Evolutionary conservation across 495 filamentous ascomycete species (phyloP).

Genomic region (Lindgomyces ingoldianus): DNA sequence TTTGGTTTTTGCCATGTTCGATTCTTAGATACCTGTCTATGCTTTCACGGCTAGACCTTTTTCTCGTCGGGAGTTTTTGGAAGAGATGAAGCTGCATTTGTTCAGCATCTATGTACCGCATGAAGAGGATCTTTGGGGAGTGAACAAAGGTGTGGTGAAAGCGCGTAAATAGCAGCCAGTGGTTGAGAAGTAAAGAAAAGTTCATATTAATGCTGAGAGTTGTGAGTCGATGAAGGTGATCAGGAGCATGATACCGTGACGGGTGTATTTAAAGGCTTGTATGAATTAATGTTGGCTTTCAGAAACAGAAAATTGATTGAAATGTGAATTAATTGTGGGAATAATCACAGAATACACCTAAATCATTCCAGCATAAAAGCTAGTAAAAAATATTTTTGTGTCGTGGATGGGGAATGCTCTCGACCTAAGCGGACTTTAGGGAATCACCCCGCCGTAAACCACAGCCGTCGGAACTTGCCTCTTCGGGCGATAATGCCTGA

Average conservation of each 20-base stretch:
- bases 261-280: not conserved
- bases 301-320: not conserved
- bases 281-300: not conserved
- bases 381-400: too few relatives aligned
- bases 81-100: conserved; percentile 1
- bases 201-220: conserved; percentile 5
- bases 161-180: conserved; percentile 25
- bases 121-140: not conserved
- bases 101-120: conserved; percentile 2
- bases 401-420: too few relatives aligned
- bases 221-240: not conserved
- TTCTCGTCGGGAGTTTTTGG: conserved; percentile 11
- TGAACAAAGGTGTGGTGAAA: not conserved
- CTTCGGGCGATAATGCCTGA: conserved; percentile 1
- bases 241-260: not conserved
- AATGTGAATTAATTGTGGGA: too few relatives aligned
- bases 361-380: too few relatives aligned
- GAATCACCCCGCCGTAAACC: not conserved
- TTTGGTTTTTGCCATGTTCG: conserved; percentile 26
- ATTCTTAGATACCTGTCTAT: conserved; percentile 39
- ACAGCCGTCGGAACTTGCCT: conserved; percentile 4
- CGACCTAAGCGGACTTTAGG: not conserved
- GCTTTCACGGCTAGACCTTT: conserved; percentile 31
- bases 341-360: too few relatives aligned
- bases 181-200: conserved; percentile 24